Percentiles rank a stretch among this genome's conserved stretches.
Conservation (phyloP, 306 rosid genomes). For the Rosa multiflora region DNA sequence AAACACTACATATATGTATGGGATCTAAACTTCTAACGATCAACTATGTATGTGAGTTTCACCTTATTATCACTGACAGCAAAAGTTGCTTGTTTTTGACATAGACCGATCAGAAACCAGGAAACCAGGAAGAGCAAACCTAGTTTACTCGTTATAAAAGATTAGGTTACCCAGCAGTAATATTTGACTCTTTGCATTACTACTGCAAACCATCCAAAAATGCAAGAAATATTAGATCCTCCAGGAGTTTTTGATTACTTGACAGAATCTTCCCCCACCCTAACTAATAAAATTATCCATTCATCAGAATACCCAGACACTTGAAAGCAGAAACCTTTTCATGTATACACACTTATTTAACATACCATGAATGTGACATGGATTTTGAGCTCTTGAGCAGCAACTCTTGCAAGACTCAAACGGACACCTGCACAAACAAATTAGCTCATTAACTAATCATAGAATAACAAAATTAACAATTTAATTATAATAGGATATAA, state of each 20-base stretch:
- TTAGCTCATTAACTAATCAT: slow-evolving; percentile 13
- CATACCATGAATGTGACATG: slow-evolving; percentile 92
- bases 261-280: neutral
- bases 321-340: neutral
- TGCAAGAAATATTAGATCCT: neutral
- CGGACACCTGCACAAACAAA: slow-evolving; percentile 68
- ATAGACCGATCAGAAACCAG: neutral
- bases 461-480: neutral
- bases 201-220: slow-evolving; percentile 3
- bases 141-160: neutral
- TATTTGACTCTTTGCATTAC: neutral
- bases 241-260: neutral
- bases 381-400: slow-evolving; percentile 91
- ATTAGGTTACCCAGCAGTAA: neutral
- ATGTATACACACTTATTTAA: neutral
- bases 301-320: neutral
- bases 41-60: neutral
- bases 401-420: slow-evolving; percentile 91
- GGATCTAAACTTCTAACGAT: neutral
- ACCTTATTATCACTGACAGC: neutral
- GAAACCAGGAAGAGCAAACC: neutral
- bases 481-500: neutral
- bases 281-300: neutral
- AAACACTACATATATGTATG: neutral
- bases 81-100: neutral